phyloP scores from a whole-genome alignment of 495 filamentous ascomycete species.

The Penicillium riverlandense region DNA sequence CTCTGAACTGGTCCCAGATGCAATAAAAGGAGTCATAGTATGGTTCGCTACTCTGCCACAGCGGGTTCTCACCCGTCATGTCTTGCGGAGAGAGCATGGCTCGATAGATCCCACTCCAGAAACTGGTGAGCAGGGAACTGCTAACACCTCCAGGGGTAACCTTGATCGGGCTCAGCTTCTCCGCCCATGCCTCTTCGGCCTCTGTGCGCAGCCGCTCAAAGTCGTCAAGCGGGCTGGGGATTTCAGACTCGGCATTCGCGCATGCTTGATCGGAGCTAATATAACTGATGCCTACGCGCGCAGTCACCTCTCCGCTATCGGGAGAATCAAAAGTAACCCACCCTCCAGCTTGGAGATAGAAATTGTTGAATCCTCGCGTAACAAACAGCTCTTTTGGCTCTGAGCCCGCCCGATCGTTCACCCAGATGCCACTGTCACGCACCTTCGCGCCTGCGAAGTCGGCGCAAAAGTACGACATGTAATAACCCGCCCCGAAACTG shows the following conservation, averaged over 20 bases:
- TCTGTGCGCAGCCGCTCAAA: conserved; percentile 43
- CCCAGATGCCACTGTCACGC: conserved; percentile 59
- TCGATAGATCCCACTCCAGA: conserved; percentile 67
- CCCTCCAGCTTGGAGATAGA: conserved; percentile 54
- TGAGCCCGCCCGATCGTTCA: conserved; percentile 51
- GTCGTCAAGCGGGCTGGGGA: conserved; percentile 49
- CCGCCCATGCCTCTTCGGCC: conserved; percentile 52
- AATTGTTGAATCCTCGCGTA: conserved; percentile 49
- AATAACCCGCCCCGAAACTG: conserved; percentile 61
- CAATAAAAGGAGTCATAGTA: conserved; percentile 78
- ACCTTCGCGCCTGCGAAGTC: conserved; percentile 57
- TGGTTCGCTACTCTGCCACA: conserved; percentile 63
- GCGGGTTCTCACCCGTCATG: conserved; percentile 70
- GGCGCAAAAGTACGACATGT: conserved; percentile 59
- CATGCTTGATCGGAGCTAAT: conserved; percentile 62
- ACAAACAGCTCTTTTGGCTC: conserved; percentile 52
- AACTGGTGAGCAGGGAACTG: conserved; percentile 47
- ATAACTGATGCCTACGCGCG: conserved; percentile 63
- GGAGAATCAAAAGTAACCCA: conserved; percentile 50
- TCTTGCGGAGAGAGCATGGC: conserved; percentile 72
- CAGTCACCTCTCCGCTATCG: conserved; percentile 42
- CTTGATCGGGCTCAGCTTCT: conserved; percentile 54
- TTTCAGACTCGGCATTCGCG: conserved; percentile 57
- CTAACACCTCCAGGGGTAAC: conserved; percentile 48
- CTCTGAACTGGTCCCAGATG: conserved; percentile 68